Evolutionary conservation across 805 yeast species (phyloP), one percentile per base, ranked within the genome.

Genomic region (Teunomyces barrocoloradensis): DNA sequence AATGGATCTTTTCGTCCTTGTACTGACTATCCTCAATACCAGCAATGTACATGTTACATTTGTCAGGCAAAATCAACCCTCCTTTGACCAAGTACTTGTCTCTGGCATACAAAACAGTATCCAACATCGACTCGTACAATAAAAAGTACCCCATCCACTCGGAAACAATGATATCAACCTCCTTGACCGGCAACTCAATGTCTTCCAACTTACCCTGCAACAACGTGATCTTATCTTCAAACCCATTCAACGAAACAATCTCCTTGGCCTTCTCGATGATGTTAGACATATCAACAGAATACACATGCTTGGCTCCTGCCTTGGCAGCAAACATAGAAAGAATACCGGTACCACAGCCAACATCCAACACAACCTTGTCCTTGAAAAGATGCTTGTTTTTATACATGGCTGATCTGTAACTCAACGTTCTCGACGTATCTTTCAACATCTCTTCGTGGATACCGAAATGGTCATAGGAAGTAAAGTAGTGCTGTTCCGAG

Each of bases 81-180:
- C 88, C 96, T 59, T 79, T 76, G 36, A 74, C 82, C 51, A 88
- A 74, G 68, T 90, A 95, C 65, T 79, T 82, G 71, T 94, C 99
- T 71, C 99, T 82, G 30, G 99, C 99, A 57, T 81, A 81, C 56
- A 94, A 74, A 23, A 94, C 99, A 23, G 98, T 89, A 69, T 94
- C 98, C 66, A 94, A 79, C 99, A 94, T 94, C 51, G 96, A 88
- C 77, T 94, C 99, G 65, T 92, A 94, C 47, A 95, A 77, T 57
- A 95, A 70, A 62, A 94, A 94, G 69, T 94, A 94, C 13, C 99
- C 99, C 99, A 94, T 94, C 99, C 99, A 94, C 69, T 94, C 99
- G 53, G 94, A 84, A 51, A 94, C 84, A 56, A 94, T 94, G 58
- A 94, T 92, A 65, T 94, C 99, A 46, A 94, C 99, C 64, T 87